Base-by-base conservation (phyloP, 2,329 filamentous ascomycete species). In the Colletotrichum cordylinicola region DNA sequence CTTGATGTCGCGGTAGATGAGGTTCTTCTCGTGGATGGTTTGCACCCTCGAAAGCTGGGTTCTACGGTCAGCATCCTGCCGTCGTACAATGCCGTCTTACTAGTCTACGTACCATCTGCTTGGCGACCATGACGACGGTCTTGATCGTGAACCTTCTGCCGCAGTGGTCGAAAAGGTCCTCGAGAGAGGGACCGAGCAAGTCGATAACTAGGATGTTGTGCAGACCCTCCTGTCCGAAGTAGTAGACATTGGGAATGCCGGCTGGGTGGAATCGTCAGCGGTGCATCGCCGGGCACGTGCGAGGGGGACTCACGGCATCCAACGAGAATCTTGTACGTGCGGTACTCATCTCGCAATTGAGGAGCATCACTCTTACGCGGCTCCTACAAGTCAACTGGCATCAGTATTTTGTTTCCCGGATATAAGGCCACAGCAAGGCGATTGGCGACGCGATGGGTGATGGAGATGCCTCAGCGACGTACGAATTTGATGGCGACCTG, bases 401-500 rank as follows among this genome's bases (percentile, higher is more conserved):
- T 78, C 56, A 77, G 79, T 70, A 13, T 55, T 37, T 52, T 62
- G 33, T 13, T 33, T 21, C 39, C 12, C 27, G 48, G 8, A n/a
- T 21, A 12, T 13, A 31, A 24, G 37, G 27, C 33, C 29, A 13
- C n/a, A 18, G 48, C 58, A 27, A 43, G 8, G 60, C 65, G 15
- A n/a, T 10, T 27, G 39, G 48, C 64, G 33, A 74, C 48, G 74
- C 35, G 62, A 39, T 29, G 70, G n/a, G 12, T 9, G 56, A 48
- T 35, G 48, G 37, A 62, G 43, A 21, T 48, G 60, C 58, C 65
- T 62, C 62, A 74, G 68, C 56, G 73, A 93, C 95, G 83, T 88
- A 98, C 95, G 87, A 99, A 99, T 90, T 99, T 99, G 90, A 99
- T 99, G 83, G 97, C 97, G 78, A 99, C 96, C 88, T 98, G 96